A percentile compares a stretch with the other conserved stretches of the same genome.
Evolutionary conservation across 164 flowering plant genomes (phyloP).

Genomic region (Vitis riparia): DNA sequence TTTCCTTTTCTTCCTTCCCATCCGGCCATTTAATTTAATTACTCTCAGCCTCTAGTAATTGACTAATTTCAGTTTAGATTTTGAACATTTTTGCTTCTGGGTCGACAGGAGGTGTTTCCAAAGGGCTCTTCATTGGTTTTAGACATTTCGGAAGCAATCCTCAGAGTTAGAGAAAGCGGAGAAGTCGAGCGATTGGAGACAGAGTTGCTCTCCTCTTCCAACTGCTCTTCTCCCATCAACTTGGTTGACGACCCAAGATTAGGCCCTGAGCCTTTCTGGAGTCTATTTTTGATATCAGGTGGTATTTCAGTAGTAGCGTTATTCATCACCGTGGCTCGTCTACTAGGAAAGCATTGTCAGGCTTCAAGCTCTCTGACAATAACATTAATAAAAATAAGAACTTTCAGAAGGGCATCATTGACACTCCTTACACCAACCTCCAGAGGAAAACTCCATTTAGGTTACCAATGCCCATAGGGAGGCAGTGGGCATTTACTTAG

Average conservation of each 20-base stretch:
- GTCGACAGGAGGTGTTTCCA: conserved; percentile 4
- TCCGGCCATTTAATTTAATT: neutral
- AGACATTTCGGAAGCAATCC: conserved; percentile 10
- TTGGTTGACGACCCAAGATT: neutral
- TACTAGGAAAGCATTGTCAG: no score
- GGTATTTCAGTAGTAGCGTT: neutral
- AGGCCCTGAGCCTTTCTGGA: conserved; percentile 1
- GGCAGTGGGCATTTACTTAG: no score
- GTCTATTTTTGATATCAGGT: neutral
- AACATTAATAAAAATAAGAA: no score
- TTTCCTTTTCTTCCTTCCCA: no score
- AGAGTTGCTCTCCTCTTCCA: neutral
- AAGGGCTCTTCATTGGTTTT: conserved; percentile 1
- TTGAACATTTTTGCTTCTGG: no score
- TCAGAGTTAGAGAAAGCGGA: neutral
- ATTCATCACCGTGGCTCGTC: neutral
- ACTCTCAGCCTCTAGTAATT: no score
- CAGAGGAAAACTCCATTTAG: no score
- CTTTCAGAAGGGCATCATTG: no score
- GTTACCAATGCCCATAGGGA: no score
- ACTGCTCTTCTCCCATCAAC: neutral
- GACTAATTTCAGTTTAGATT: no score
- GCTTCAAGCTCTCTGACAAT: no score
- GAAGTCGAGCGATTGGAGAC: conserved; percentile 1
- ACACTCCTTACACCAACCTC: no score